A percentile compares a stretch with the other conserved stretches of the same genome.
These are phyloP conservation scores for Zizania latifolia DNA, from an alignment of 176 grass and related monocot species.

Conservation along the genomic window DNA sequence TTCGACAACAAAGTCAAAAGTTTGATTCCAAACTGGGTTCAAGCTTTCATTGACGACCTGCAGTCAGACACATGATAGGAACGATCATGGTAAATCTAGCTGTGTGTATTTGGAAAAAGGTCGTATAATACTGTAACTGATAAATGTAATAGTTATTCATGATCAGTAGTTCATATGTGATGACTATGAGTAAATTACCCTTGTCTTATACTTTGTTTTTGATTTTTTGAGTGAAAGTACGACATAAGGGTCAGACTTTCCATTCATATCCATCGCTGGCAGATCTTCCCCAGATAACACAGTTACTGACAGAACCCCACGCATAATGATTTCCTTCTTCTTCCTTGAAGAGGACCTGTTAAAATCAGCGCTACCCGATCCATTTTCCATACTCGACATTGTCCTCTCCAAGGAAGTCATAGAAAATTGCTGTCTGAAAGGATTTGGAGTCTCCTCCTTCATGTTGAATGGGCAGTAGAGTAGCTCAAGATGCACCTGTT, in stretches of 20 bases:
- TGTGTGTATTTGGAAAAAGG: too few species aligned
- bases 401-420: slow-evolving; percentile 93
- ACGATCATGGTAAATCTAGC: not conserved
- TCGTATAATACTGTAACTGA: slow-evolving; percentile 9
- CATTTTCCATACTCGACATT: slow-evolving; percentile 55
- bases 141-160: not conserved
- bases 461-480: slow-evolving; percentile 70
- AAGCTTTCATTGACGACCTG: slow-evolving; percentile 85
- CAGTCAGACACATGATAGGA: slow-evolving; percentile 8
- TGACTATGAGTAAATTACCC: slow-evolving; percentile 65
- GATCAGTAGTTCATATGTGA: slow-evolving; percentile 4
- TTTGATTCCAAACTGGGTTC: slow-evolving; percentile 85
- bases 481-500: slow-evolving; percentile 90
- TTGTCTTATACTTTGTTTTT: slow-evolving; percentile 91
- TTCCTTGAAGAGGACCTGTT: slow-evolving; percentile 46
- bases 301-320: slow-evolving; percentile 81
- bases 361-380: slow-evolving; percentile 41
- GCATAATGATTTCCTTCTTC: slow-evolving; percentile 81
- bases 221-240: slow-evolving; percentile 81
- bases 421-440: slow-evolving; percentile 62
- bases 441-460: slow-evolving; percentile 67
- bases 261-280: slow-evolving; percentile 83
- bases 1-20: slow-evolving; percentile 90
- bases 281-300: slow-evolving; percentile 79
- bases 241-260: slow-evolving; percentile 90